Evolutionary conservation across 139 green algal species (phyloP).

Genomic region (Volvox reticuliferus): DNA sequence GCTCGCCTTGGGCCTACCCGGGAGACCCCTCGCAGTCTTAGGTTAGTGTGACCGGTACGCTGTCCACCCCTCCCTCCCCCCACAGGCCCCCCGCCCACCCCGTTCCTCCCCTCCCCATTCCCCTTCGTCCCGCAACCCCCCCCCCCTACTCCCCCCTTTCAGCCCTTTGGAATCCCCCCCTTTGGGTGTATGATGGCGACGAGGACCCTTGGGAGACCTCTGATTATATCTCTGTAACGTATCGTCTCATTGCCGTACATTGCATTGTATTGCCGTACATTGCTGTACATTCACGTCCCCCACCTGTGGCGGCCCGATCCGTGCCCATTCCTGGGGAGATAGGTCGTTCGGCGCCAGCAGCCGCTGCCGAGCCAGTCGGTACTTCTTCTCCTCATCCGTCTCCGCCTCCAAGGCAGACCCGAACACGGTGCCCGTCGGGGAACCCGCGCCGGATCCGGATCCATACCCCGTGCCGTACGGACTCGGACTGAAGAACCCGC

Average conservation of each 20-base stretch:
- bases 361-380: neutral
- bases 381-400: constrained; percentile 8
- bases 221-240: no score
- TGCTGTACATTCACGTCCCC: no score
- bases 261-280: no score
- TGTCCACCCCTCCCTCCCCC: no score
- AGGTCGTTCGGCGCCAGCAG: constrained; percentile 7
- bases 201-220: no score
- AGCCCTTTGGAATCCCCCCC: neutral
- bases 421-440: neutral
- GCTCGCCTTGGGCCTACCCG: neutral
- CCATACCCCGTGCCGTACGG: neutral
- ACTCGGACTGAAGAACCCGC: no score
- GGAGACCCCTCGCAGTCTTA: no score
- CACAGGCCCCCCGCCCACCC: no score
- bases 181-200: no score
- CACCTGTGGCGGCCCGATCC: constrained; percentile 25
- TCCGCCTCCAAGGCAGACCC: neutral
- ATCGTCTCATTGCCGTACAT: no score
- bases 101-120: neutral
- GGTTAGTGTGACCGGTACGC: no score
- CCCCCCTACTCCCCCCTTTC: neutral
- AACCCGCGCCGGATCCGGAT: neutral
- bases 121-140: neutral
- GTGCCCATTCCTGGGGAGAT: constrained; percentile 20